Evolutionary conservation across 192 early-diverging fungal species (phyloP).

Genomic region (Gonapodya prolifera): DNA sequence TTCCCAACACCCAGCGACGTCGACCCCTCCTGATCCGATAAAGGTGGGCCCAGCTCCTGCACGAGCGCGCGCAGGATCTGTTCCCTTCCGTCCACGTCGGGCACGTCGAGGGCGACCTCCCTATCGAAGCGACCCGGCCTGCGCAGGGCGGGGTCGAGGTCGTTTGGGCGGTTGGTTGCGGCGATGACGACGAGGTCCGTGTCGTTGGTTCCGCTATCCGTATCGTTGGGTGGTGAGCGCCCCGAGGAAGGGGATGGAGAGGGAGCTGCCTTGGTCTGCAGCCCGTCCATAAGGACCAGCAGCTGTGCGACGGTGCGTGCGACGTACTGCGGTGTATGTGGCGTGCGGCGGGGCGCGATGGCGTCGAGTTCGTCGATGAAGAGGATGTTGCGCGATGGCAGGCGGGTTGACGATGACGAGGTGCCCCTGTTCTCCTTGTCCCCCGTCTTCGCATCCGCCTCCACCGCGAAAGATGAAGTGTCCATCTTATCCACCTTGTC

Average conservation of each 20-base stretch:
- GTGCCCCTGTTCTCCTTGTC: background rate
- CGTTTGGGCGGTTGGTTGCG: slow-evolving; percentile 82
- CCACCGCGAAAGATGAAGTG: too few species aligned
- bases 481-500: too few species aligned
- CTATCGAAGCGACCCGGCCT: slow-evolving; percentile 80
- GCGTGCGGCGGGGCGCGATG: background rate
- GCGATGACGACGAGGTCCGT: slow-evolving; percentile 53
- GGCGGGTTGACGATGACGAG: background rate
- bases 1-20: background rate
- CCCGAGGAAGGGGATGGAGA: background rate
- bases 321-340: slow-evolving; percentile 27
- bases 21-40: background rate
- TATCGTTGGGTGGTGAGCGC: background rate
- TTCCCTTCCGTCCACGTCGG: slow-evolving; percentile 41
- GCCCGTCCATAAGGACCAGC: slow-evolving; percentile 82
- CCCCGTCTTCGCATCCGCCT: background rate
- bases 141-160: slow-evolving; percentile 68
- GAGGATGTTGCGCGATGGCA: slow-evolving; percentile 48
- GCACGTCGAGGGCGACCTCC: slow-evolving; percentile 69
- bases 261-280: slow-evolving; percentile 13
- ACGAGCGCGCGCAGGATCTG: slow-evolving; percentile 51
- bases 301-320: slow-evolving; percentile 77
- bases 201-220: background rate
- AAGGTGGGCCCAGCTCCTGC: background rate
- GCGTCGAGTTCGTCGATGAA: slow-evolving; percentile 90